Evolutionary conservation across 768 basidiomycete species (phyloP).

Genomic region (Podaxis carcinomalis): DNA sequence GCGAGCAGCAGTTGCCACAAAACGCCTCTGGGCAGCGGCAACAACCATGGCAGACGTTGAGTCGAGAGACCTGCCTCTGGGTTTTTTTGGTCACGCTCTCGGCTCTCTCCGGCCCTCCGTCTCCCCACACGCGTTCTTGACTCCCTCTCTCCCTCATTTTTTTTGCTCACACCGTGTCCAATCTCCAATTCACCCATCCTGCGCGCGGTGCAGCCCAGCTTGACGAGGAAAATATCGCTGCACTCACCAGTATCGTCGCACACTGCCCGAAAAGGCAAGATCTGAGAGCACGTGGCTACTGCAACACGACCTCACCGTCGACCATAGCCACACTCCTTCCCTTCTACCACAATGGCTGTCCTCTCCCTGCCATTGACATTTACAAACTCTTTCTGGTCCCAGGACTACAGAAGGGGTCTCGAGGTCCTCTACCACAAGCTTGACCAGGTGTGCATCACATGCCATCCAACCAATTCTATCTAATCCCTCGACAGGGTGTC

Average conservation of each 20-base stretch:
- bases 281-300: conserved; percentile 12
- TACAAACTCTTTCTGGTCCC: conserved; percentile 92
- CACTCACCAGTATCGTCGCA: neutral
- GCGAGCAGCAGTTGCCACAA: conserved; percentile 42
- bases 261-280: neutral
- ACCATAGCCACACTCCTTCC: neutral
- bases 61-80: neutral
- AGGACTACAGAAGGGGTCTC: conserved; percentile 82
- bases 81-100: neutral
- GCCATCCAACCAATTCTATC: conserved; percentile 17
- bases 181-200: neutral
- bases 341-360: conserved; percentile 62
- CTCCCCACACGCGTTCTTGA: neutral
- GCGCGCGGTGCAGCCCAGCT: neutral
- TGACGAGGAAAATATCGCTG: no score
- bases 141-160: neutral
- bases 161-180: neutral
- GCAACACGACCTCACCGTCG: conserved; percentile 13
- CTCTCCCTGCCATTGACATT: conserved; percentile 87
- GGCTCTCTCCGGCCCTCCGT: neutral
- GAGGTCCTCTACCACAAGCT: conserved; percentile 74
- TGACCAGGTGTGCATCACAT: conserved; percentile 56
- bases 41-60: neutral
- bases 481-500: conserved; percentile 50
- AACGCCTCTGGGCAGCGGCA: conserved; percentile 46